Percentiles rank a stretch among this genome's conserved stretches.
These are phyloP conservation scores for Hypomyces rosellus DNA, from an alignment of 2,329 filamentous ascomycete genomes.

Conservation along the genomic window DNA sequence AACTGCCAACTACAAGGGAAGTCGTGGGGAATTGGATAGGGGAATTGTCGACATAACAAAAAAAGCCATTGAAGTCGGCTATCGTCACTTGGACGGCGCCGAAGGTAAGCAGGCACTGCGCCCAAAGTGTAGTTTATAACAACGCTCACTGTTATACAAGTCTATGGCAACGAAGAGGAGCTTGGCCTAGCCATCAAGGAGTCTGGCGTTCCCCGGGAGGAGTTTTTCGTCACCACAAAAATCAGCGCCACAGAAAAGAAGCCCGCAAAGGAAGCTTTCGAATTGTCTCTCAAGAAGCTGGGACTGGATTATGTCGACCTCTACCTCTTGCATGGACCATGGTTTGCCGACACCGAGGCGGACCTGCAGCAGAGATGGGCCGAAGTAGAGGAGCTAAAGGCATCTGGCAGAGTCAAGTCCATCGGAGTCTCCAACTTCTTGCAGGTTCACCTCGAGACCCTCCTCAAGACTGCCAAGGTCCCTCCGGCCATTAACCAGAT, in stretches of 20 bases:
- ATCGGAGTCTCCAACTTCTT: conserved; percentile 77
- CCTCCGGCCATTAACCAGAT: conserved; percentile 72
- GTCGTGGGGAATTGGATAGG: conserved; percentile 47
- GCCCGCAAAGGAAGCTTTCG: conserved; percentile 44
- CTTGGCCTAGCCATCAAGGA: conserved; percentile 66
- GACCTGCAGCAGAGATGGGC: conserved; percentile 55
- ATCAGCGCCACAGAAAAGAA: conserved; percentile 35
- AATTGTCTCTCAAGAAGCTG: conserved; percentile 58
- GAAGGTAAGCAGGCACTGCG: conserved; percentile 43
- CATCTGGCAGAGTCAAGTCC: conserved; percentile 56
- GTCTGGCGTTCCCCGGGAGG: conserved; percentile 55
- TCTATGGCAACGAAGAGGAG: conserved; percentile 61
- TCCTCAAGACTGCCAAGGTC: conserved; percentile 54
- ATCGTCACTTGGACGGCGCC: conserved; percentile 67
- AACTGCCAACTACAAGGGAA: conserved; percentile 54
- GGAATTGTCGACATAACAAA: conserved; percentile 45
- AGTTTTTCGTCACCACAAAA: conserved; percentile 65
- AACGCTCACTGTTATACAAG: conserved; percentile 26
- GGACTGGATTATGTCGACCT: conserved; percentile 65
- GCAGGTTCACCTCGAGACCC: conserved; percentile 46
- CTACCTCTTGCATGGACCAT: conserved; percentile 58
- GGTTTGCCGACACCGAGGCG: conserved; percentile 40
- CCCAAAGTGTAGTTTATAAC: background rate
- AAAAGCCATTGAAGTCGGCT: conserved; percentile 62
- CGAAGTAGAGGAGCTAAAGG: conserved; percentile 59